These are phyloP conservation scores for Aureobasidium subglaciale DNA, from an alignment of 2,329 filamentous ascomycete species.

Conservation along the genomic window DNA sequence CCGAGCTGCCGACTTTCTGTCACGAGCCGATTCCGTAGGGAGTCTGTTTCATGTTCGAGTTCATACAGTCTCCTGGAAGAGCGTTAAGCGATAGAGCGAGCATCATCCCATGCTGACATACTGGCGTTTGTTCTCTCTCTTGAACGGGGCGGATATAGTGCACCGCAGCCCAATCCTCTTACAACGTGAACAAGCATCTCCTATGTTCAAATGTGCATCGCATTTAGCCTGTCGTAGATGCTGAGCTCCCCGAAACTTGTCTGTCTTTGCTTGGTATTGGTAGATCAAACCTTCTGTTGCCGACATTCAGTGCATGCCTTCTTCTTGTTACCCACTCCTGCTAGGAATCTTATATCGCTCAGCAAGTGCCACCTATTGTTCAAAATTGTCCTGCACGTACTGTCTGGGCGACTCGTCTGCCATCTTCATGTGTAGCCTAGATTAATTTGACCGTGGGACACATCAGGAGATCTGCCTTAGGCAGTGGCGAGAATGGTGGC, in stretches of 20 bases:
- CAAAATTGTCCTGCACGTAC: not conserved
- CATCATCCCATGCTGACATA: not conserved
- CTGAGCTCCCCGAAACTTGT: not conserved
- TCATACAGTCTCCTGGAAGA: not conserved
- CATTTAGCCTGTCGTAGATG: conserved; percentile 1
- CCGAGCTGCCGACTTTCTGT: not conserved
- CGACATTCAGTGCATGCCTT: conserved; percentile 11
- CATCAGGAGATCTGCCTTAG: not conserved
- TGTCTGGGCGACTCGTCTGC: not conserved
- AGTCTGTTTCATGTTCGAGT: conserved; percentile 5
- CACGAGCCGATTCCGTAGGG: conserved; percentile 1
- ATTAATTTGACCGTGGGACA: not conserved
- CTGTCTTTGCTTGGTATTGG: not conserved
- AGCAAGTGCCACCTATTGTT: not conserved
- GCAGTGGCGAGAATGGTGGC: not conserved
- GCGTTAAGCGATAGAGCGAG: not conserved
- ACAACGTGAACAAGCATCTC: not conserved
- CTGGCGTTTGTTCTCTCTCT: conserved; percentile 3
- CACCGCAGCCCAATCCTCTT: not conserved
- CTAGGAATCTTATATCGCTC: not conserved
- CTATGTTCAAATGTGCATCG: not conserved
- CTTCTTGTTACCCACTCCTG: not conserved
- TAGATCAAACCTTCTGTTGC: conserved; percentile 7
- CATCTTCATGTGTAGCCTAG: not conserved
- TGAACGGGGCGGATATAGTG: not conserved